A percentile compares a stretch with the other conserved stretches of the same genome.
These are phyloP conservation scores for Ceratocystiopsis sp. DNA, from an alignment of 2,329 filamentous ascomycete species.

Conservation along the genomic window DNA sequence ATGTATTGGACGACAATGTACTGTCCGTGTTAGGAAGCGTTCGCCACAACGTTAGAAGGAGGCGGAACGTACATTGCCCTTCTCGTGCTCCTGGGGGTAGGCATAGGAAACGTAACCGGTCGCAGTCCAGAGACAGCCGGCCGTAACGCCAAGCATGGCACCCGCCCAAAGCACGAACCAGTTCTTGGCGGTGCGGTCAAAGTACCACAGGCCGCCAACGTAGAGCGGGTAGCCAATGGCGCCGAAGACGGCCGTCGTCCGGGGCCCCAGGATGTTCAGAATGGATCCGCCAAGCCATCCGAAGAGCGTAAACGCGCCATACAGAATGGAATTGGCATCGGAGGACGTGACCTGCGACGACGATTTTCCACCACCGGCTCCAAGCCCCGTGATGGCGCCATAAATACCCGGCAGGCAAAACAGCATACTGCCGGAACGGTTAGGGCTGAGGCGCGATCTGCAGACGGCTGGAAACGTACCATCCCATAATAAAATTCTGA, in stretches of 20 bases:
- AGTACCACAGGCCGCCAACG: slow-evolving; percentile 11
- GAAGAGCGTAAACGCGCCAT: slow-evolving; percentile 4
- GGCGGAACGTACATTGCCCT: not conserved
- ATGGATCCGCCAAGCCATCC: slow-evolving; percentile 6
- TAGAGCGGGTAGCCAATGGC: slow-evolving; percentile 10
- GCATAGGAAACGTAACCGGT: not conserved
- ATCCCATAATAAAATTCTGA: not conserved
- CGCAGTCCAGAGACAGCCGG: slow-evolving; percentile 9
- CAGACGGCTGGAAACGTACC: not conserved
- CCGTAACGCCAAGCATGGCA: slow-evolving; percentile 8
- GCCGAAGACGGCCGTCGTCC: slow-evolving; percentile 7
- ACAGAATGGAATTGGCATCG: slow-evolving; percentile 1
- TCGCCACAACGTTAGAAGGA: not conserved
- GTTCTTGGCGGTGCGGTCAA: slow-evolving; percentile 4
- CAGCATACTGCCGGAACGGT: slow-evolving; percentile 16
- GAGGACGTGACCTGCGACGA: not conserved
- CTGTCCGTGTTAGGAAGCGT: not conserved
- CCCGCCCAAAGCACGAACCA: slow-evolving; percentile 10
- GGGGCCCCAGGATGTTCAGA: slow-evolving; percentile 9
- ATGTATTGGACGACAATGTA: slow-evolving; percentile 1
- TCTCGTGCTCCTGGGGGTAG: slow-evolving; percentile 1
- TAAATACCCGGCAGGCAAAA: slow-evolving; percentile 5
- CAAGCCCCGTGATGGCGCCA: slow-evolving; percentile 2
- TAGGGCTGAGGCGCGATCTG: not conserved
- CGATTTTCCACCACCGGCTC: slow-evolving; percentile 2